phyloP scores from a whole-genome alignment of 1,284 basidiomycete species.

The Hypsizygus ulmarius region DNA sequence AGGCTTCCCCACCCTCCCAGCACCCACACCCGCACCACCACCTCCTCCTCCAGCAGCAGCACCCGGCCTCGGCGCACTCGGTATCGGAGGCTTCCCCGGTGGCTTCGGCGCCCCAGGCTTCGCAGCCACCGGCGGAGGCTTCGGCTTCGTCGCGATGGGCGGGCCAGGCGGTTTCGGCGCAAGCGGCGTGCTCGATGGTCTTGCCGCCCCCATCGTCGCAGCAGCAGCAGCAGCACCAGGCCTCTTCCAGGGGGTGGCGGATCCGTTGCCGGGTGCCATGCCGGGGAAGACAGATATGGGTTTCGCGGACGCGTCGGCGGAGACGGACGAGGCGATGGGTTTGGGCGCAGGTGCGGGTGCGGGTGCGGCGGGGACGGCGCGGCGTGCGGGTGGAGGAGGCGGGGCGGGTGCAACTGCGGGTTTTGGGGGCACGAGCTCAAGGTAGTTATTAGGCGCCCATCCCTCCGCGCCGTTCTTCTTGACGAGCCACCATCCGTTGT shows the following conservation, averaged over 20 bases:
- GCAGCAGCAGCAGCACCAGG: constrained; percentile 40
- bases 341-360: constrained; percentile 27
- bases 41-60: constrained; percentile 25
- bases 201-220: constrained; percentile 49
- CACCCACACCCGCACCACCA: constrained; percentile 44
- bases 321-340: constrained; percentile 41
- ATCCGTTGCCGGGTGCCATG: constrained; percentile 61
- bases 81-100: constrained; percentile 57
- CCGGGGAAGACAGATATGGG: constrained; percentile 75
- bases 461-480: constrained; percentile 84
- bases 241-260: constrained; percentile 74
- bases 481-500: constrained; percentile 97
- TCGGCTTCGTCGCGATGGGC: constrained; percentile 51
- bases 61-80: constrained; percentile 52
- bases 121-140: constrained; percentile 52
- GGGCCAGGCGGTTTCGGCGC: constrained; percentile 44
- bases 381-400: constrained; percentile 60
- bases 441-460: constrained; percentile 95
- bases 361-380: constrained; percentile 23
- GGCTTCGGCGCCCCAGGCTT: constrained; percentile 48
- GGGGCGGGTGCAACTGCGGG: constrained; percentile 58
- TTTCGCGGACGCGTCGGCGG: constrained; percentile 58
- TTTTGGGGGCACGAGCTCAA: constrained; percentile 72
- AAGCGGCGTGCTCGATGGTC: constrained; percentile 54
- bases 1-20: constrained; percentile 31